Conservation (phyloP, 352 stramenopile species). For the Phytophthora parvispora region DNA sequence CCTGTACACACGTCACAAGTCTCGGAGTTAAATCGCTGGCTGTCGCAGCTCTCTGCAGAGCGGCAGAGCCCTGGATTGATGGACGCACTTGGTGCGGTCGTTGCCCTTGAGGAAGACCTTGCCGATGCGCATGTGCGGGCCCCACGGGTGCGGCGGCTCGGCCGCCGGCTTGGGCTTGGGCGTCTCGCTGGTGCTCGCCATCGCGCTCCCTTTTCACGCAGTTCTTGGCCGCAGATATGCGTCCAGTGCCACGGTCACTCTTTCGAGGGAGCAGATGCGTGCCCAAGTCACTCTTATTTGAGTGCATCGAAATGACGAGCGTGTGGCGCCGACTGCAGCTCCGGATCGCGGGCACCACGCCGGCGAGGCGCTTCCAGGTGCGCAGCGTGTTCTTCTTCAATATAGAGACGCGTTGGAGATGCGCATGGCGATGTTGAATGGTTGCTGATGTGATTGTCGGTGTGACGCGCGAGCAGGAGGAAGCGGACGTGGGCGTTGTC, state of each 20-base stretch:
- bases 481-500: conserved; percentile 81
- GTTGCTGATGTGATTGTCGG: conserved; percentile 2
- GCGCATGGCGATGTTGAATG: not conserved
- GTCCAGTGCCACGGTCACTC: conserved; percentile 4
- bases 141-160: conserved; percentile 72
- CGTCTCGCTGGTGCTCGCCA: conserved; percentile 41
- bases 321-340: conserved; percentile 84
- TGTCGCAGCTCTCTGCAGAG: not conserved
- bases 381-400: not conserved
- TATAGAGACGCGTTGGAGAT: not conserved
- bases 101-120: conserved; percentile 92
- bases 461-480: conserved; percentile 70
- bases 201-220: conserved; percentile 7
- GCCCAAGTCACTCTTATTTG: too few relatives aligned
- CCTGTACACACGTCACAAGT: conserved; percentile 38
- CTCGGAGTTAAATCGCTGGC: conserved; percentile 10
- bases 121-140: conserved; percentile 81
- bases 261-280: not conserved
- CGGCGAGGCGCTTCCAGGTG: conserved; percentile 87
- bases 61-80: not conserved
- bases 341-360: conserved; percentile 79
- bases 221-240: conserved; percentile 7
- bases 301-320: conserved; percentile 56
- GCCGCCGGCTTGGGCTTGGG: conserved; percentile 27
- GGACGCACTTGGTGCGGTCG: conserved; percentile 83